phyloP scores from a whole-genome alignment of 495 filamentous ascomycete genomes.

The Penicillium bovifimosum region DNA sequence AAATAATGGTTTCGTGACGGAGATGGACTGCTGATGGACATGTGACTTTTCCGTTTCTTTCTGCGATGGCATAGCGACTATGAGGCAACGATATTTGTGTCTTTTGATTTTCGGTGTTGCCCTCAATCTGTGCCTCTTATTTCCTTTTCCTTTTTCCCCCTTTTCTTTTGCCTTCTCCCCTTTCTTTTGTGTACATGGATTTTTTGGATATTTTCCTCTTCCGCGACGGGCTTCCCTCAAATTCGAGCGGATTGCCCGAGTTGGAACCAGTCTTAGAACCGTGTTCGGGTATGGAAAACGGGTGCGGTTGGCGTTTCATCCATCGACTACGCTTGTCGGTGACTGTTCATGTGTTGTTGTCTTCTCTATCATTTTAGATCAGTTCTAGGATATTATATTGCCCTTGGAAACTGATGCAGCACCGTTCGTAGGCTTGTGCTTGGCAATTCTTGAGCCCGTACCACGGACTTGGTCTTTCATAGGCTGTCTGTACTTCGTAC shows the following conservation, averaged over 20 bases:
- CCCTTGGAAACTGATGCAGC: conserved; percentile 12
- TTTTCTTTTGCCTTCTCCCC: conserved; percentile 1
- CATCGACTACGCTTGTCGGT: conserved; percentile 33
- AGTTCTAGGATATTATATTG: conserved; percentile 23
- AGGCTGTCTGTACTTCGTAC: too few relatives aligned
- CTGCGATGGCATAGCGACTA: conserved; percentile 42
- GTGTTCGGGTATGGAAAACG: conserved; percentile 47
- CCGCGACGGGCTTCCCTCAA: conserved; percentile 21
- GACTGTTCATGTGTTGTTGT: conserved; percentile 30
- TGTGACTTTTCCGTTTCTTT: conserved; percentile 27
- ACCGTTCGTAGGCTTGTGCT: neutral
- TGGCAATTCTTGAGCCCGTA: neutral
- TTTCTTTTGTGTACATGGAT: conserved; percentile 46
- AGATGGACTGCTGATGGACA: conserved; percentile 26
- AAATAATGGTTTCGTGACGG: conserved; percentile 24
- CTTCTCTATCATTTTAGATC: conserved; percentile 24
- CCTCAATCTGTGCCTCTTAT: conserved; percentile 16
- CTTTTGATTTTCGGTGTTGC: conserved; percentile 25
- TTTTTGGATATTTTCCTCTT: conserved; percentile 38
- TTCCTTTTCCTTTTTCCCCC: conserved; percentile 10
- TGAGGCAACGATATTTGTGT: conserved; percentile 33
- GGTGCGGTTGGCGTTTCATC: conserved; percentile 48
- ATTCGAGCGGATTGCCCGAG: conserved; percentile 26
- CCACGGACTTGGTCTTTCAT: too few relatives aligned
- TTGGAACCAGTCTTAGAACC: conserved; percentile 44